A percentile compares a stretch with the other conserved stretches of the same genome.
Evolutionary conservation across 257 asterid genomes (phyloP).

Genomic region (Salvia splendens): DNA sequence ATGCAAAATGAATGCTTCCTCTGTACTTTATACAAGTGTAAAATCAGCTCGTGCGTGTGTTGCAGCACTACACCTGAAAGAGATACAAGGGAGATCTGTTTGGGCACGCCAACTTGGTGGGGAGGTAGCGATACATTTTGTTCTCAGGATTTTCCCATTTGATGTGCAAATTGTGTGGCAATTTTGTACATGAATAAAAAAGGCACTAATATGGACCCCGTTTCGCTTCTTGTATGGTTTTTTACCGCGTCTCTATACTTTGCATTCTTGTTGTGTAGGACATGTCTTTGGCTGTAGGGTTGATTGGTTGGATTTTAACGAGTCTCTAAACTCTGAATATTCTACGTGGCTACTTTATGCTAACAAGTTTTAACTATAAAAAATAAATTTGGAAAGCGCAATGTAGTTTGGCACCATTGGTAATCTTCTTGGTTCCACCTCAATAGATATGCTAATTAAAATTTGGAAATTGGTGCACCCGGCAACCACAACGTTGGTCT

Average conservation of each 20-base stretch:
- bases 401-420: neutral
- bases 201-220: neutral
- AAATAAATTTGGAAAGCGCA: neutral
- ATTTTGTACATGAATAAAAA: neutral
- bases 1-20: slow-evolving; percentile 73
- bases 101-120: slow-evolving; percentile 99
- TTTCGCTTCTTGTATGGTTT: slow-evolving; percentile 15
- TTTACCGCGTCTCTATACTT: neutral
- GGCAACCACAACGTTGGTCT: neutral
- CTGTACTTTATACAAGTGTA: slow-evolving; percentile 77
- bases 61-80: slow-evolving; percentile 79
- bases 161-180: slow-evolving; percentile 2
- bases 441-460: neutral
- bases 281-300: neutral
- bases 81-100: slow-evolving; percentile 64
- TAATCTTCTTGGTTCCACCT: neutral
- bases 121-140: slow-evolving; percentile 58
- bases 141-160: slow-evolving; percentile 16
- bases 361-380: neutral
- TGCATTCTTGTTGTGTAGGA: slow-evolving; percentile 5
- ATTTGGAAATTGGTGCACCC: neutral
- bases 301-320: neutral
- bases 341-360: neutral
- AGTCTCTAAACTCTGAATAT: neutral
- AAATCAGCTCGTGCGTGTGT: slow-evolving; percentile 91